Base-by-base conservation (phyloP, 768 basidiomycete genomes). In the Cytidiella melzeri region DNA sequence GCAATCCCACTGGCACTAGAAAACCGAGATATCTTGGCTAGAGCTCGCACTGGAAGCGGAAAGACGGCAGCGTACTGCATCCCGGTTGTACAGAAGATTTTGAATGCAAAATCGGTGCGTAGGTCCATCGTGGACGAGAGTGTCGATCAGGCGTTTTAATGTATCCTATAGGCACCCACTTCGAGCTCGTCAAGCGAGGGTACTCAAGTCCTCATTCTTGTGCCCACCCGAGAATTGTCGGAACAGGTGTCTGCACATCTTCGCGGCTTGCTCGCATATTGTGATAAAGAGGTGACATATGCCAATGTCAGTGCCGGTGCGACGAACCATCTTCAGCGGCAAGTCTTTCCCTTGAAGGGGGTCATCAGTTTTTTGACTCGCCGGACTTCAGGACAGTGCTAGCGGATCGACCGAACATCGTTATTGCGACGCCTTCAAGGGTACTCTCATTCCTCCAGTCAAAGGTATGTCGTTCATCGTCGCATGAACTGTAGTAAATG, bases 41-140 rank as follows among this genome's bases (percentile, higher is more conserved):
- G 91, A 40, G 95, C 96, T 2, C 79, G 91, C 26, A 99, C 96
- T 3, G 96, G 96, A 15, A 93, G 90, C 50, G 96, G 96, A 21
- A 99, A 99, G 72, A 99, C 96, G 0, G 91, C 88, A 3, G 92
- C 96, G 2, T 99, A 99, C 64, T 91, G 89, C 58, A 75, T 98
- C 9, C 96, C 96, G 0, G 69, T 94, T 21, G 72, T 91, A 0
- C 93, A 98, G 64, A 94, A 92, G 65, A 83, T 98, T 20, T 61
- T 97, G 47, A 79, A 73, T 53, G 77, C 79, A 2, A 94, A 93
- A 77, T 73, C 70, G 64, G 92, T 92, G 65, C 67, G 84, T 76
- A 51, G 23, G 2, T 27, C 12, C 7, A 10, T 15, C 3, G 39
- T 40, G 23, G 30, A 4, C 45, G 10, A 26, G 9, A 48, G 19